phyloP scores from a whole-genome alignment of 352 stramenopile genomes.

The Pythium grandisporangium region DNA sequence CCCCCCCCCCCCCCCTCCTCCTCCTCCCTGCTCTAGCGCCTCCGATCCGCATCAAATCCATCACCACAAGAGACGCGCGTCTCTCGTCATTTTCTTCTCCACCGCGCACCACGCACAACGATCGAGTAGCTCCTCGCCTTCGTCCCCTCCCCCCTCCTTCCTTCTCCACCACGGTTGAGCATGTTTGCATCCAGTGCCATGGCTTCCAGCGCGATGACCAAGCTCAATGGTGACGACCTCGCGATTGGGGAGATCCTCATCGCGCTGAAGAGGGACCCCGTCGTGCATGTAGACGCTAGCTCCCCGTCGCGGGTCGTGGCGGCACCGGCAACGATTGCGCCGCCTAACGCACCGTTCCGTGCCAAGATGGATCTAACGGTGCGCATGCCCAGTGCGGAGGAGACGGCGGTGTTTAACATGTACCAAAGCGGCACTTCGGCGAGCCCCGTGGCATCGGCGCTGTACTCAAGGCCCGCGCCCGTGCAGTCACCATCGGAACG shows the following conservation, averaged over 20 bases:
- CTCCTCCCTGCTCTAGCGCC: conserved; percentile 1
- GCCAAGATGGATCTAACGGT: conserved; percentile 42
- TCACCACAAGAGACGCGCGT: conserved; percentile 17
- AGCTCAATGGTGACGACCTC: conserved; percentile 49
- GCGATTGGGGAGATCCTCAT: conserved; percentile 77
- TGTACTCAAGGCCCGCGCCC: conserved; percentile 17
- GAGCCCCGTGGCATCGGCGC: conserved; percentile 35
- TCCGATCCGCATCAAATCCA: conserved; percentile 1
- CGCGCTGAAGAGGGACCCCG: conserved; percentile 45
- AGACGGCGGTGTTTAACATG: conserved; percentile 22
- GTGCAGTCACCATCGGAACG: conserved; percentile 22
- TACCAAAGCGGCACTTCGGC: conserved; percentile 24
- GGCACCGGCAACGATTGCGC: not conserved
- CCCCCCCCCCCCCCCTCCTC: conserved; percentile 3
- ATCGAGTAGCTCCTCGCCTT: not conserved
- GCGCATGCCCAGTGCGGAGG: conserved; percentile 13
- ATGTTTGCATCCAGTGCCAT: too few species aligned
- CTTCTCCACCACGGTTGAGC: too few species aligned
- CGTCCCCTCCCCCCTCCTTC: conserved; percentile 1
- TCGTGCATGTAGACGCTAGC: conserved; percentile 12
- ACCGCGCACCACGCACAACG: not conserved
- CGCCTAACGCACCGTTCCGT: conserved; percentile 25
- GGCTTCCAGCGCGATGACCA: too few species aligned
- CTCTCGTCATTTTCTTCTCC: conserved; percentile 1
- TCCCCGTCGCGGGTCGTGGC: conserved; percentile 1